Base-by-base conservation (phyloP, 2,329 filamentous ascomycete species). In the Mycogone perniciosa region DNA sequence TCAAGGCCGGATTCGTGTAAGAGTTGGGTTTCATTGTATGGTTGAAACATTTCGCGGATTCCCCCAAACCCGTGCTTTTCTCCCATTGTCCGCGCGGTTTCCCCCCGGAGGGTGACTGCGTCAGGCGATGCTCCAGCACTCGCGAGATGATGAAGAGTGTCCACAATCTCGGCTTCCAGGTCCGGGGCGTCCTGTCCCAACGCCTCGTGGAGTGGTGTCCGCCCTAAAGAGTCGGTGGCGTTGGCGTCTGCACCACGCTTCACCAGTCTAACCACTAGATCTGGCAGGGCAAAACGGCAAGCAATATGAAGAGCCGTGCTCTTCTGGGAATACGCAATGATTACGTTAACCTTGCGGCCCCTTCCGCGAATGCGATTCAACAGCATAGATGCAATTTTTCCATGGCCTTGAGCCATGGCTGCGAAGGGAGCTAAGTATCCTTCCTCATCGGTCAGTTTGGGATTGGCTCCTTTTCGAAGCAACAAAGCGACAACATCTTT, bases 281-380 rank as follows among this genome's bases (percentile, higher is more conserved):
- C 31, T 9, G 10, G 20, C 9, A 34, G 39, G 11, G 37, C 50
- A 29, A 54, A 54, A 29, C 52, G 50, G 33, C 50, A 52, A 9
- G 52, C 52, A 6, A 54, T 52, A 8, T 54, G 52, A 6, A 54
- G 41, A 8, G 34, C 20, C 6, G 49, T 52, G 37, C 52, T 54
- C 31, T 42, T 6, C 6, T 35, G 43, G 6, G 30, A 10, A 1
- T 29, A 27, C 4, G 45, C 37, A 10, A 54, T 43, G 9, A 49
- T 13, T 5, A 27, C 33, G 26, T 49, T 47, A 4, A 29, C 29
- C 6, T 4, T 37, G 4, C 20, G 2, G n/a, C 7, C 8, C 20
- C 37, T 7, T 4, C 3, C 10, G 27, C 27, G 5, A 33, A 35
- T 31, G 7, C 20, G 11, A 13, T 30, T 13, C 8, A 49, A 37